Evolutionary conservation across 2,329 filamentous ascomycete genomes (phyloP).

Genomic region (Reticulascus tulasneorum): DNA sequence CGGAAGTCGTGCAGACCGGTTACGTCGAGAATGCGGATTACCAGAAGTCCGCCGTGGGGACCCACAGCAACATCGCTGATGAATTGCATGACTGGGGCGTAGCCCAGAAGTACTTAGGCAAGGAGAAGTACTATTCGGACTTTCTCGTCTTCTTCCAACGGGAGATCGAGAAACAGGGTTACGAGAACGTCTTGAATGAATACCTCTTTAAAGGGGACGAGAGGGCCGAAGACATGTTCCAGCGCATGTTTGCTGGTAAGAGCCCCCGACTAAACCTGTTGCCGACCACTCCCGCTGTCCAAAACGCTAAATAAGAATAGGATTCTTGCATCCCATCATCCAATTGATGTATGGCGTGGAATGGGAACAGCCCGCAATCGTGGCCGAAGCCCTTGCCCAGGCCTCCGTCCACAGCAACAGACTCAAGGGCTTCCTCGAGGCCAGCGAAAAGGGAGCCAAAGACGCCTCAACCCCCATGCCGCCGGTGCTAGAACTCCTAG

Average conservation of each 20-base stretch:
- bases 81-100: conserved; percentile 52
- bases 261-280: conserved; percentile 14
- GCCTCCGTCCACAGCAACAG: conserved; percentile 63
- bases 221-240: conserved; percentile 63
- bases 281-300: conserved; percentile 3
- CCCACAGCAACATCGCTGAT: conserved; percentile 46
- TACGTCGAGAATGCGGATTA: conserved; percentile 65
- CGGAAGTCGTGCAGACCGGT: conserved; percentile 54
- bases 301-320: too few species aligned
- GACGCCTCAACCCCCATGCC: conserved; percentile 25
- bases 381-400: conserved; percentile 78
- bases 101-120: conserved; percentile 59
- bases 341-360: conserved; percentile 83
- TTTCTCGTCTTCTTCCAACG: conserved; percentile 73
- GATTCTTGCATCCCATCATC: conserved; percentile 74
- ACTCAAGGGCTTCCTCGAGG: conserved; percentile 50
- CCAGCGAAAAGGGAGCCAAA: conserved; percentile 44
- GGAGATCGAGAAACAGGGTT: conserved; percentile 64
- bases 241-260: conserved; percentile 63
- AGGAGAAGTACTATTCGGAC: conserved; percentile 61
- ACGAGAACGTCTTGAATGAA: conserved; percentile 57
- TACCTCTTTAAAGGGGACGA: conserved; percentile 67
- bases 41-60: conserved; percentile 51
- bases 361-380: conserved; percentile 74
- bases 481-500: conserved; percentile 55